phyloP scores from a whole-genome alignment of 2,329 filamentous ascomycete genomes.

The Claviceps cyperi region DNA sequence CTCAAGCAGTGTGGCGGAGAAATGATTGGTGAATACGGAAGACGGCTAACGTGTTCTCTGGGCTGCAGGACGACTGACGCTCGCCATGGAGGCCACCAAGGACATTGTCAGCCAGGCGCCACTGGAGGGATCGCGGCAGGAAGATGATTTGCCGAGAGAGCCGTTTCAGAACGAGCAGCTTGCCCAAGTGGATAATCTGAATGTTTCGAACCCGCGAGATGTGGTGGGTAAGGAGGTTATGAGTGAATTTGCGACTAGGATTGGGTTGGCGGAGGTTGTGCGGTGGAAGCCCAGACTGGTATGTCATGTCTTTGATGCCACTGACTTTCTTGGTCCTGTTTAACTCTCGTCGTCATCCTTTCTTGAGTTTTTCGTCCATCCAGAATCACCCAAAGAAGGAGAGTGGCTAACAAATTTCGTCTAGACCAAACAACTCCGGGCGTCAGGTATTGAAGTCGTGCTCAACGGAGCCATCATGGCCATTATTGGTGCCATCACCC shows the following conservation, averaged over 20 bases:
- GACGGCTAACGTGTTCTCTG: background rate
- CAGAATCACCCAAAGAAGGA: background rate
- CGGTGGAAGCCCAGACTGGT: conserved; percentile 83
- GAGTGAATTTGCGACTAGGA: conserved; percentile 49
- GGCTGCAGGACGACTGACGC: conserved; percentile 20
- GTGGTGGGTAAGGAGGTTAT: conserved; percentile 52
- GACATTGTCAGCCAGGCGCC: conserved; percentile 21
- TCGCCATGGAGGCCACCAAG: conserved; percentile 26
- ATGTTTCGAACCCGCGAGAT: conserved; percentile 40
- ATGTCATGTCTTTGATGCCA: conserved; percentile 16
- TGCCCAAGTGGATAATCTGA: conserved; percentile 59
- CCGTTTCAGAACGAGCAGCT: conserved; percentile 60
- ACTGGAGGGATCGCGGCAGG: conserved; percentile 10
- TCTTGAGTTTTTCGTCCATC: too few species aligned
- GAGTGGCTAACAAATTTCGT: conserved; percentile 2
- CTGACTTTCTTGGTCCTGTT: too few species aligned
- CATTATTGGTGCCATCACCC: conserved; percentile 74
- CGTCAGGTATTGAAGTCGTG: conserved; percentile 62
- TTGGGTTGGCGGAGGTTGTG: conserved; percentile 60
- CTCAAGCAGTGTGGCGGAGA: too few species aligned
- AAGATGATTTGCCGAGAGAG: conserved; percentile 39
- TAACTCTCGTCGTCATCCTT: too few species aligned
- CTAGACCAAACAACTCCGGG: conserved; percentile 49
- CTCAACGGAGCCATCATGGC: conserved; percentile 68
- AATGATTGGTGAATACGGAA: too few species aligned